Conservation (phyloP, 140 eudicot genomes). For the Cichorium intybus region DNA sequence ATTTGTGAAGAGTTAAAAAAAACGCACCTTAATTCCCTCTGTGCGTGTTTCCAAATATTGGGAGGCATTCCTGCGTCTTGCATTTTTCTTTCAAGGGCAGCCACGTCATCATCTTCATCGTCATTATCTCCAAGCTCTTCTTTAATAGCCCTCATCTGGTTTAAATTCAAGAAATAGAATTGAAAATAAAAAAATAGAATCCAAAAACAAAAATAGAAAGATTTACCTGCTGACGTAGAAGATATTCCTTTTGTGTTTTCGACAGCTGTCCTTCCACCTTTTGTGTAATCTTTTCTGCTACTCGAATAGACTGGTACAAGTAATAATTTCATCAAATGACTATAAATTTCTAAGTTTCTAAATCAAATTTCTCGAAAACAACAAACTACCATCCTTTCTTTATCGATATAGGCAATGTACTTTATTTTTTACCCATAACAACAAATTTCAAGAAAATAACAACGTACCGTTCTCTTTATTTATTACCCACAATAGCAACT, state of each 20-base stretch:
- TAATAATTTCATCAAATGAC: conserved; percentile 11
- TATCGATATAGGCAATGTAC: too few species aligned
- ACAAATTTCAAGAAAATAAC: too few species aligned
- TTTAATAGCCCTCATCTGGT: conserved; percentile 96
- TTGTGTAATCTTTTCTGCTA: conserved; percentile 96
- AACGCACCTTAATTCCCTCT: conserved; percentile 77
- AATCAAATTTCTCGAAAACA: not conserved
- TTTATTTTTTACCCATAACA: too few species aligned
- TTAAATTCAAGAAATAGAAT: conserved; percentile 6
- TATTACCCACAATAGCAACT: too few species aligned
- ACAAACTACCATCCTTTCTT: not conserved
- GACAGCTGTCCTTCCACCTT: conserved; percentile 99
- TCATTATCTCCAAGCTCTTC: conserved; percentile 99
- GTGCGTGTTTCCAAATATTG: conserved; percentile 97
- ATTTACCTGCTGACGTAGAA: conserved; percentile 97
- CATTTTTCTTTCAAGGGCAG: conserved; percentile 96
- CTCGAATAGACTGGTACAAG: conserved; percentile 78
- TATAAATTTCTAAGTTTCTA: not conserved
- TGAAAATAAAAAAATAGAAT: conserved; percentile 3
- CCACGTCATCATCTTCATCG: conserved; percentile 97
- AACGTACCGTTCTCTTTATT: too few species aligned
- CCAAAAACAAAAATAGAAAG: not conserved
- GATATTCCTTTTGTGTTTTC: conserved; percentile 92
- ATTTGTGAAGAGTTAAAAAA: not conserved
- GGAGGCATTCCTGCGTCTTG: conserved; percentile 96